phyloP scores from a whole-genome alignment of 176 grass and related monocot species.

The Saccharum officinarum region DNA sequence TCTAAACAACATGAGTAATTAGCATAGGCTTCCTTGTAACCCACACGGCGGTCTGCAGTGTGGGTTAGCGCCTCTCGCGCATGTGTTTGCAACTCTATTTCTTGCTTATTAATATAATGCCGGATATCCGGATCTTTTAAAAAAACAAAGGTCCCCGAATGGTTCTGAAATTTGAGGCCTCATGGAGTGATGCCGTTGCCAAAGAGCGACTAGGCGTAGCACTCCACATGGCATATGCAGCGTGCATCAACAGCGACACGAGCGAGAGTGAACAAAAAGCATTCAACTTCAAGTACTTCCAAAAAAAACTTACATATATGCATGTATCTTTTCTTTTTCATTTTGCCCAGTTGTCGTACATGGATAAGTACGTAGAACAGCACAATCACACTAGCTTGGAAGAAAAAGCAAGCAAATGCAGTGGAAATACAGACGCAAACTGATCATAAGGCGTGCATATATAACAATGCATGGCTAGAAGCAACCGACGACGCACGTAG shows the following conservation, averaged over 20 bases:
- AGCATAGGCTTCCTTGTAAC: too few species aligned
- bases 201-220: too few species aligned
- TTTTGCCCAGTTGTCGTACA: not conserved
- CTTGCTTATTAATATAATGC: too few species aligned
- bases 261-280: not conserved
- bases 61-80: too few species aligned
- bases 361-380: constrained; percentile 3
- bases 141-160: too few species aligned
- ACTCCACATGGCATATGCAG: not conserved
- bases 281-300: not conserved
- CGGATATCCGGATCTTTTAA: too few species aligned
- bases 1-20: too few species aligned
- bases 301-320: not conserved
- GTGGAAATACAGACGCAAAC: constrained; percentile 1
- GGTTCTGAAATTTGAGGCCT: too few species aligned
- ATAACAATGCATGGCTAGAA: not conserved
- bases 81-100: too few species aligned
- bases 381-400: constrained; percentile 18
- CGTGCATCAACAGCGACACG: not conserved
- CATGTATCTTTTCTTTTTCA: not conserved
- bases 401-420: constrained; percentile 14
- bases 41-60: too few species aligned
- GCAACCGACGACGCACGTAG: not conserved
- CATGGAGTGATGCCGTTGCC: too few species aligned
- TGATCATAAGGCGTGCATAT: not conserved